Evolutionary conservation across 257 asterid species (phyloP).

Genomic region (Solanum pennellii): DNA sequence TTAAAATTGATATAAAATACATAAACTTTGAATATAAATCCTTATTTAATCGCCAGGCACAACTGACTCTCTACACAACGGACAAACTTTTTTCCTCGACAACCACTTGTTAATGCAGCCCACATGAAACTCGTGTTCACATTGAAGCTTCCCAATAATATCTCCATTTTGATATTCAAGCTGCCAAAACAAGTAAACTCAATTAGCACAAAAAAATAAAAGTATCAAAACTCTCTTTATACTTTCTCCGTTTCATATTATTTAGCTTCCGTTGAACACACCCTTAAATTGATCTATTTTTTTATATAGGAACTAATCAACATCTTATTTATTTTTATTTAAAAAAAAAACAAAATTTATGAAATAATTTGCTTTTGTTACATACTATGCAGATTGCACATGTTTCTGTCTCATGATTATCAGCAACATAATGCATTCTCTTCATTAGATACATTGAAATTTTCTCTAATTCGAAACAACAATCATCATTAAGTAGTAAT

Average conservation of each 20-base stretch:
- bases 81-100: neutral
- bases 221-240: neutral
- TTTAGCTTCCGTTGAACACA: no score
- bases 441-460: neutral
- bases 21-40: no score
- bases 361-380: neutral
- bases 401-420: neutral
- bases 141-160: neutral
- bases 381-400: neutral
- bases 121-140: neutral
- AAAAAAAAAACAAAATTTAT: no score
- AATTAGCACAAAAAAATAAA: neutral
- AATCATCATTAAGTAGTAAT: neutral
- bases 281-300: no score
- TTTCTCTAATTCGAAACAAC: neutral
- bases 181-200: neutral
- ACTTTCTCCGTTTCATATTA: neutral
- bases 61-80: neutral
- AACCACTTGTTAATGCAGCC: neutral
- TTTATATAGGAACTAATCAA: neutral
- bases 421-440: neutral
- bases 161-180: neutral
- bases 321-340: no score
- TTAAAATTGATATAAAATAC: neutral
- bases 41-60: neutral